A percentile compares a stretch with the other conserved stretches of the same genome.
These are phyloP conservation scores for Parastagonospora nodorum DNA, from an alignment of 2,329 filamentous ascomycete genomes.

Conservation along the genomic window DNA sequence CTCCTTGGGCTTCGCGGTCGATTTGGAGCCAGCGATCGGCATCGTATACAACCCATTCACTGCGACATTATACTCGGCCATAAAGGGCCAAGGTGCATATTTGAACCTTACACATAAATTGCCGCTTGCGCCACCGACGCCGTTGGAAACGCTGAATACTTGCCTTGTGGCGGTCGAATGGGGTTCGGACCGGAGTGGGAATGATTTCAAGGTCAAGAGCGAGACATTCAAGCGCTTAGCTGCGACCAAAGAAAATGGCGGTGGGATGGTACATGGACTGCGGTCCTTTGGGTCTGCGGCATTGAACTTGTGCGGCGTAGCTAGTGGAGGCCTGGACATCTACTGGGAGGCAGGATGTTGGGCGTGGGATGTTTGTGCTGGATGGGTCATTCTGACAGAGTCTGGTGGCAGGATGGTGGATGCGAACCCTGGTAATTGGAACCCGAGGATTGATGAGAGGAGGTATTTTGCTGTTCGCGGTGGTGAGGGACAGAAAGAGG, in stretches of 20 bases:
- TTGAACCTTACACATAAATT: constrained; percentile 45
- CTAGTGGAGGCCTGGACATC: constrained; percentile 70
- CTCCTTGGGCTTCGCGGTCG: constrained; percentile 72
- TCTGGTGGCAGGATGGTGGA: constrained; percentile 74
- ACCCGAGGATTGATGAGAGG: constrained; percentile 60
- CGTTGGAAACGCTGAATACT: constrained; percentile 64
- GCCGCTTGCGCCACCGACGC: constrained; percentile 58
- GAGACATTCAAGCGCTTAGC: constrained; percentile 64
- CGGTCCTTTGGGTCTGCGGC: constrained; percentile 75
- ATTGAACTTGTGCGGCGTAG: constrained; percentile 74
- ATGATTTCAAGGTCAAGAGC: constrained; percentile 72
- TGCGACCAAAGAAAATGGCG: constrained; percentile 63
- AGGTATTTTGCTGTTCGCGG: constrained; percentile 58
- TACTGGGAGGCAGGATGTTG: constrained; percentile 88
- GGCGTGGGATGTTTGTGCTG: constrained; percentile 85
- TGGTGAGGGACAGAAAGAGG: constrained; percentile 51
- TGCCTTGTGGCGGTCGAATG: constrained; percentile 75
- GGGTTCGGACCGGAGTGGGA: constrained; percentile 70
- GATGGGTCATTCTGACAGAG: constrained; percentile 76
- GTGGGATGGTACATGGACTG: constrained; percentile 77
- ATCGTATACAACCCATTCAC: constrained; percentile 83
- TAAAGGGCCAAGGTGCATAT: constrained; percentile 70
- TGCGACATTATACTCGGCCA: constrained; percentile 69
- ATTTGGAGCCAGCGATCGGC: constrained; percentile 67
- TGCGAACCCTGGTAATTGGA: constrained; percentile 75